Base-by-base conservation (phyloP, 116 monocot species). In the Cymodocea nodosa region DNA sequence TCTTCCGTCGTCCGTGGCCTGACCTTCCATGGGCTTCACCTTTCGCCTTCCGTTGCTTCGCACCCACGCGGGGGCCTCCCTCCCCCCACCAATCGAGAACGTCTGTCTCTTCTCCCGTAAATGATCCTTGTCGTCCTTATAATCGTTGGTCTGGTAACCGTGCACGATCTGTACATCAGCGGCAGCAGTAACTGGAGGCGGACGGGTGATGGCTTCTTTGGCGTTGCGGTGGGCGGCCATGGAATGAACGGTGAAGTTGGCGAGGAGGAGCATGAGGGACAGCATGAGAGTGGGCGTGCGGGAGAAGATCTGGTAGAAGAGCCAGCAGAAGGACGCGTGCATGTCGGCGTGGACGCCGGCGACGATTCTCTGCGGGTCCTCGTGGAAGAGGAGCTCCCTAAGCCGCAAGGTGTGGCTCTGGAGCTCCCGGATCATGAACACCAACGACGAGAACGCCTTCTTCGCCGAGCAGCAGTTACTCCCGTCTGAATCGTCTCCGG, bases 291-390 rank as follows among this genome's bases (percentile, higher is more conserved):
- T 75, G 0, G 95, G 95, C 0, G 90, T 87, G 65, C 75, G 69
- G 20, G 89, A 84, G 73, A 94, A 87, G 60, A 94, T 84, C 20
- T 76, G 82, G 49, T 86, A 80, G 77, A 94, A 94, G 64, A 94
- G 77, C 89, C 89, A 94, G 68, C 86, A 82, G 84, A 94, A 94
- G 44, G 94, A 94, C 69, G 84, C 78, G 75, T 94, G 80, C 63
- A 82, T 70, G 67, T 94, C 89, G 40, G 62, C 52, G 15, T 85
- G 87, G 34, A 85, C 87, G 35, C 75, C 57, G 19, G 50, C 67
- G 22, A 85, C 68, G 51, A 90, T 72, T 53, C 79, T 81, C 50
- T 81, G 70, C 4, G 81, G 72, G 40, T 82, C 73, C 73, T 81
- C 70, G 64, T 60, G 70, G 60, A 80, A 61, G 34, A 82, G 60